Percentiles rank a stretch among this genome's conserved stretches.
phyloP scores from a whole-genome alignment of 495 filamentous ascomycete species.

The Aspergillus indologenus region DNA sequence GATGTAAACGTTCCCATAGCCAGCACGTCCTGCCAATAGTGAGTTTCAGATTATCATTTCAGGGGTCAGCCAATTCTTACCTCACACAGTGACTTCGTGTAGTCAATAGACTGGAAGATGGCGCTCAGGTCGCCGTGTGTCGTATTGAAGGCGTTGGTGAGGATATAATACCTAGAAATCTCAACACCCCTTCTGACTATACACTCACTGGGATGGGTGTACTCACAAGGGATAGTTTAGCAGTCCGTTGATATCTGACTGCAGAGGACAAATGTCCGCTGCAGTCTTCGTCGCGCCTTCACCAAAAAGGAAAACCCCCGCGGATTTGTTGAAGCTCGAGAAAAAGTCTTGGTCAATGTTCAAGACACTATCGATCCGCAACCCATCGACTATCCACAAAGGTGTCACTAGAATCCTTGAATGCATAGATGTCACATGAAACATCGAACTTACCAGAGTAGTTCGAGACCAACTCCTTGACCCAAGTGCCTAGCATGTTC shows the following conservation, averaged over 20 bases:
- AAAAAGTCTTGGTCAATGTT: constrained; percentile 1
- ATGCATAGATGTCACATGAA: not conserved
- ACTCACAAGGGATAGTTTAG: constrained; percentile 4
- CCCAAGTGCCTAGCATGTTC: constrained; percentile 4
- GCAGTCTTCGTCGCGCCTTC: not conserved
- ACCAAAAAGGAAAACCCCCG: not conserved
- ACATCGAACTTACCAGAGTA: not conserved
- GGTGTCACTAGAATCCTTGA: not conserved
- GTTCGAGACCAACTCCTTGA: not conserved
- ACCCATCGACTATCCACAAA: not conserved
- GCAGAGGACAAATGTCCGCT: not conserved
- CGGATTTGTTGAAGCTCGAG: not conserved
- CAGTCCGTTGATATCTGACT: not conserved
- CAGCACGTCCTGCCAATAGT: not conserved
- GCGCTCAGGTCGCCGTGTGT: not conserved
- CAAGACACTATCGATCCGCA: constrained; percentile 5
- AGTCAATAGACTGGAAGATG: not conserved
- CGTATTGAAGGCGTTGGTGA: constrained; percentile 2
- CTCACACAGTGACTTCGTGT: constrained; percentile 1
- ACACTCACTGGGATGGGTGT: not conserved
- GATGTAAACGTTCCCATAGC: constrained; percentile 3
- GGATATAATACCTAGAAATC: not conserved
- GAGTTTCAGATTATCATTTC: not conserved
- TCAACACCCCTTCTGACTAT: not conserved
- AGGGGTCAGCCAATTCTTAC: not conserved